Evolutionary conservation across 768 basidiomycete genomes (phyloP).

Genomic region (Tubosaeta sp.): DNA sequence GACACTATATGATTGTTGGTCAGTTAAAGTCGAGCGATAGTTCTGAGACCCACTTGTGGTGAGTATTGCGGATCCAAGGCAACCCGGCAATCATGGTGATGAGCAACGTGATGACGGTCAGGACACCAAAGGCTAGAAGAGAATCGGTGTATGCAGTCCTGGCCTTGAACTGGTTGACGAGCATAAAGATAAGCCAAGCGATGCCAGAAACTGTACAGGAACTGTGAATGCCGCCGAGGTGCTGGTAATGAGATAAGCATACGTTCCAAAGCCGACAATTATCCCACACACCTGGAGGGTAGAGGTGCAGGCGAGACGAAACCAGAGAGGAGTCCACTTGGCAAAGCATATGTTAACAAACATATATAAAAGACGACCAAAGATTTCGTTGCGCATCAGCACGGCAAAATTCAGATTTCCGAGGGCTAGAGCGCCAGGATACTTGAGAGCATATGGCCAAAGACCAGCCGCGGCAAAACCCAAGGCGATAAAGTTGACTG

Average conservation of each 20-base stretch:
- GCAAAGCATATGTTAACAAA: slow-evolving; percentile 70
- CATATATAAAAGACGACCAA: slow-evolving; percentile 71
- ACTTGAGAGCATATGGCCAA: slow-evolving; percentile 64
- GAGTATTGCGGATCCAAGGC: slow-evolving; percentile 76
- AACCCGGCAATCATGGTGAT: slow-evolving; percentile 62
- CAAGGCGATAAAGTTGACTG: slow-evolving; percentile 57
- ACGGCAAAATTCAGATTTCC: slow-evolving; percentile 73
- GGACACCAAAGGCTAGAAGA: slow-evolving; percentile 56
- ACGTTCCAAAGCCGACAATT: neutral
- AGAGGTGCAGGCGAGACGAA: slow-evolving; percentile 68
- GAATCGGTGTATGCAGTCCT: slow-evolving; percentile 49
- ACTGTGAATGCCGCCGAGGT: slow-evolving; percentile 77
- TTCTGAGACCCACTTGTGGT: slow-evolving; percentile 60
- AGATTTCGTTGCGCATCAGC: slow-evolving; percentile 77
- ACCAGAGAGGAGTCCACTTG: slow-evolving; percentile 79
- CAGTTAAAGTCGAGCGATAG: neutral
- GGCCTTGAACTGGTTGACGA: slow-evolving; percentile 51
- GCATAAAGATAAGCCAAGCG: slow-evolving; percentile 63
- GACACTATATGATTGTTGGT: slow-evolving; percentile 39
- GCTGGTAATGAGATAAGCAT: slow-evolving; percentile 34
- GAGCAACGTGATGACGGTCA: slow-evolving; percentile 54
- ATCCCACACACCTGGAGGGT: slow-evolving; percentile 50
- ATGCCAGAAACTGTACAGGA: slow-evolving; percentile 71
- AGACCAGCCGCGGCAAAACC: slow-evolving; percentile 55
- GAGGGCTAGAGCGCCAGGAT: slow-evolving; percentile 67